phyloP scores from a whole-genome alignment of 164 flowering plant genomes.

The Annona squamosa region DNA sequence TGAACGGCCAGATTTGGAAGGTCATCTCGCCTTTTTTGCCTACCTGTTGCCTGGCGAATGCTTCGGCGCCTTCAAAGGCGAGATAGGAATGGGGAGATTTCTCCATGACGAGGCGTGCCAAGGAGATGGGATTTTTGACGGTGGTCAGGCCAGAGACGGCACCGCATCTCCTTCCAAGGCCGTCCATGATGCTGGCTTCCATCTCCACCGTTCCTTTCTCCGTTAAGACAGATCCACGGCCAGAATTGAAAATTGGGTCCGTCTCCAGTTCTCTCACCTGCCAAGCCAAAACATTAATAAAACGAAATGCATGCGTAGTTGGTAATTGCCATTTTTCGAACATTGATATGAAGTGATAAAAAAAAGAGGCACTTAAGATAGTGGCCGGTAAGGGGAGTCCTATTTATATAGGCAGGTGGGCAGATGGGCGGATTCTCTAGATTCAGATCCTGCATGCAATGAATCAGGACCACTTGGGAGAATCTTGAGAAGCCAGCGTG shows the following conservation, averaged over 20 bases:
- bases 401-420: neutral
- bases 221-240: conserved; percentile 91
- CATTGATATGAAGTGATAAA: neutral
- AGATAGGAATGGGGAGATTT: conserved; percentile 95
- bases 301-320: neutral
- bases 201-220: conserved; percentile 91
- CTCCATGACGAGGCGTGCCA: conserved; percentile 95
- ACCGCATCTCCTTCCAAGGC: conserved; percentile 64
- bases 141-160: conserved; percentile 92
- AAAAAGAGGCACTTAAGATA: neutral
- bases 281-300: neutral
- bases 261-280: conserved; percentile 84
- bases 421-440: neutral
- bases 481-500: neutral
- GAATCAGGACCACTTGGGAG: neutral
- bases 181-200: conserved; percentile 99
- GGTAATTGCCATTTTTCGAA: neutral
- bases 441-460: neutral
- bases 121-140: conserved; percentile 86
- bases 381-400: no score
- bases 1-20: neutral
- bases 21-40: neutral
- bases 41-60: conserved; percentile 76
- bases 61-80: conserved; percentile 89
- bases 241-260: conserved; percentile 88